Evolutionary conservation across 176 grass and related monocot species (phyloP).

Genomic region (Aegilops bicornis): DNA sequence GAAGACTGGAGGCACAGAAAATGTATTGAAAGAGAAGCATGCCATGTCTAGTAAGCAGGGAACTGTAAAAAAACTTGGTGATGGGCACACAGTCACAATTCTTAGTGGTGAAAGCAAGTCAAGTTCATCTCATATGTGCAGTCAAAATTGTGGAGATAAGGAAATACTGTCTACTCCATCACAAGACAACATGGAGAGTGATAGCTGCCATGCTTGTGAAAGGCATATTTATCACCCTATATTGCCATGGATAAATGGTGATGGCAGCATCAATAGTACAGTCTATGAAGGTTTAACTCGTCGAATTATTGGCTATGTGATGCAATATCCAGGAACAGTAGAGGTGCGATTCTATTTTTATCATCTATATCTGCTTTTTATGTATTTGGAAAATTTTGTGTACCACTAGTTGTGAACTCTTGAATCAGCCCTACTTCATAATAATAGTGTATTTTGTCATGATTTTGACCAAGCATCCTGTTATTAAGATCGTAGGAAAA

Average conservation of each 20-base stretch:
- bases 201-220: constrained; percentile 30
- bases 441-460: constrained; percentile 16
- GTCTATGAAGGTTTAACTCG: constrained; percentile 77
- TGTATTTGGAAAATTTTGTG: background rate
- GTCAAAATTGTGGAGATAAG: constrained; percentile 24
- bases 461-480: background rate
- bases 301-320: constrained; percentile 71
- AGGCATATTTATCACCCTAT: constrained; percentile 59
- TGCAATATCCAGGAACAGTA: constrained; percentile 79
- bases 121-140: constrained; percentile 9
- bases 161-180: background rate
- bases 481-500: constrained; percentile 1
- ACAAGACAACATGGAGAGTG: constrained; percentile 28
- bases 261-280: constrained; percentile 75
- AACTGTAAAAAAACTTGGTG: constrained; percentile 58
- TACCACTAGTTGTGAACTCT: background rate
- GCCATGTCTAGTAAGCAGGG: constrained; percentile 28
- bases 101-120: constrained; percentile 46
- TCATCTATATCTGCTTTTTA: background rate
- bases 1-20: constrained; percentile 30
- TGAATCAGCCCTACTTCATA: background rate
- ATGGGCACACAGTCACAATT: constrained; percentile 79
- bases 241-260: constrained; percentile 96
- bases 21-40: constrained; percentile 37
- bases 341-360: constrained; percentile 54